A percentile compares a stretch with the other conserved stretches of the same genome.
Conservation (phyloP, 768 basidiomycete genomes). For the Russula foetens region DNA sequence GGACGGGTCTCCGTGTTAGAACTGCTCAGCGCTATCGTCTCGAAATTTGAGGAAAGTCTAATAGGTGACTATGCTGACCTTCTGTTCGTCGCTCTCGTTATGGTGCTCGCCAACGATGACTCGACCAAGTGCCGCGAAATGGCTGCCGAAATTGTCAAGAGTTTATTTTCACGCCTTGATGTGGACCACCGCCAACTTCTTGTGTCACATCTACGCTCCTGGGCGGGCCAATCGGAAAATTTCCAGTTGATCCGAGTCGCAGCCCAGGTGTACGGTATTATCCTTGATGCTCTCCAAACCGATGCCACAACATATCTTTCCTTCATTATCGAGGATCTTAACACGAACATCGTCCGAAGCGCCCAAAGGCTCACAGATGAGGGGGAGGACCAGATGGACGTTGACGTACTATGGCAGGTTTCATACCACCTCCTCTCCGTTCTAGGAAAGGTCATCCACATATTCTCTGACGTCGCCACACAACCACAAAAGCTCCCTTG, state of each 20-base stretch:
- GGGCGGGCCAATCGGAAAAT: slow-evolving; percentile 61
- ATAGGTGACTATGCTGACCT: slow-evolving; percentile 78
- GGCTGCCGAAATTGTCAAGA: slow-evolving; percentile 77
- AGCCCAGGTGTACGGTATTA: slow-evolving; percentile 73
- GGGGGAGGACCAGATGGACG: slow-evolving; percentile 41
- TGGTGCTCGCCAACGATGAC: slow-evolving; percentile 92
- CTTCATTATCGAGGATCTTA: slow-evolving; percentile 49
- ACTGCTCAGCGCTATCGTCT: slow-evolving; percentile 72
- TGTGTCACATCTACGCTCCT: slow-evolving; percentile 66
- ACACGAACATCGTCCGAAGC: slow-evolving; percentile 38
- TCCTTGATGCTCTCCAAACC: slow-evolving; percentile 57
- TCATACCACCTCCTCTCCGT: slow-evolving; percentile 74
- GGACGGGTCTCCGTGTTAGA: slow-evolving; percentile 94
- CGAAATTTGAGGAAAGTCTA: slow-evolving; percentile 73
- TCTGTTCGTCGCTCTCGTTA: slow-evolving; percentile 84
- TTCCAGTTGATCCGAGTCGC: slow-evolving; percentile 62
- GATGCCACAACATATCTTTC: slow-evolving; percentile 39
- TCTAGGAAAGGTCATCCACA: slow-evolving; percentile 51
- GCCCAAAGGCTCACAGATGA: slow-evolving; percentile 34
- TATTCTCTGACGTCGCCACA: slow-evolving; percentile 42
- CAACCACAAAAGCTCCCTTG: slow-evolving; percentile 49
- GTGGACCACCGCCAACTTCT: slow-evolving; percentile 47
- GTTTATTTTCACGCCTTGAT: slow-evolving; percentile 61
- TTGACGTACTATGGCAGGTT: slow-evolving; percentile 68
- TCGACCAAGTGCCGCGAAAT: slow-evolving; percentile 84